Conservation (phyloP, 2,329 filamentous ascomycete species). For the Bisporella sp. region DNA sequence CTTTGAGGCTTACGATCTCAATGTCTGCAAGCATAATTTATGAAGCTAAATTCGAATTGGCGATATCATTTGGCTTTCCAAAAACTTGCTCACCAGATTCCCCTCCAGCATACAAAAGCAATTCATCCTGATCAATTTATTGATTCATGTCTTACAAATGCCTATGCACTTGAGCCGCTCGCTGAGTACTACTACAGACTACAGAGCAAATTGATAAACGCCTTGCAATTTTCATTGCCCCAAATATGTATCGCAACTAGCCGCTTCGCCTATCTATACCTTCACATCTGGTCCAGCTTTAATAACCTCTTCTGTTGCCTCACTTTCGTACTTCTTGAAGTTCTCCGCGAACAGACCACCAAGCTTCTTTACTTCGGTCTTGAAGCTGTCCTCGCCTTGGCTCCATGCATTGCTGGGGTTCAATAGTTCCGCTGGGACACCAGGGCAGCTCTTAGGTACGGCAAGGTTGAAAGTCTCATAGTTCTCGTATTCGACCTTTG, state of each 20-base stretch:
- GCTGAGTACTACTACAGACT: slow-evolving; percentile 5
- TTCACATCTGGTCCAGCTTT: slow-evolving; percentile 48
- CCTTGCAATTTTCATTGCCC: slow-evolving; percentile 17
- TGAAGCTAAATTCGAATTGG: no score
- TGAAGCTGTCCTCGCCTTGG: slow-evolving; percentile 72
- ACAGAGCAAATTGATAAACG: slow-evolving; percentile 7
- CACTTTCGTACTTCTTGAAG: slow-evolving; percentile 89
- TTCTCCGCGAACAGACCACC: slow-evolving; percentile 89
- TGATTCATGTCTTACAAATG: slow-evolving; percentile 6
- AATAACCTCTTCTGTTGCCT: slow-evolving; percentile 75
- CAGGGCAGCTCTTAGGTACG: slow-evolving; percentile 86
- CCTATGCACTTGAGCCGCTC: no score
- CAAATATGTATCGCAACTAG: background rate
- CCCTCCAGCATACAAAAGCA: no score
- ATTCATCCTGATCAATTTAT: slow-evolving; percentile 4
- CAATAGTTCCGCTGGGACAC: slow-evolving; percentile 84
- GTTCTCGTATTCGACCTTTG: slow-evolving; percentile 85
- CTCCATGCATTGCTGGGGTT: slow-evolving; percentile 95
- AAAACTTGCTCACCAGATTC: no score
- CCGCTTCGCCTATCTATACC: background rate
- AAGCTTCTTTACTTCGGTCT: slow-evolving; percentile 82
- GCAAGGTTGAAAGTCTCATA: slow-evolving; percentile 96
- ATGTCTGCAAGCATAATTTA: no score
- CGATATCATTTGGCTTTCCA: no score
- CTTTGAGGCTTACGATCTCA: no score